A percentile compares a stretch with the other conserved stretches of the same genome.
phyloP scores from a whole-genome alignment of 495 filamentous ascomycete genomes.

The Aspergillus conjunctus region DNA sequence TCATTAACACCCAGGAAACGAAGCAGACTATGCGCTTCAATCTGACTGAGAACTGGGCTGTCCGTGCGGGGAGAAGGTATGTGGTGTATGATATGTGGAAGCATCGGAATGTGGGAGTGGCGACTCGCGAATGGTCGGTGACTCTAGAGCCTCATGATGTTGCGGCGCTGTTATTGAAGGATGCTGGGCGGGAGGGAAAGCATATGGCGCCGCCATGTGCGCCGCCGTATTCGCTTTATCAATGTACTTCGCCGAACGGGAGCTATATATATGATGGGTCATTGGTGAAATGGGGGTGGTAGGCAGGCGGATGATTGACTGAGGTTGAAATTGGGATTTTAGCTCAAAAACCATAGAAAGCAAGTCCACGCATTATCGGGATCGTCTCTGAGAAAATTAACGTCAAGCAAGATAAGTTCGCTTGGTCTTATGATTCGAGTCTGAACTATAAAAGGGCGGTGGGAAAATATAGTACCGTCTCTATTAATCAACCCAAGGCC shows the following conservation, averaged over 20 bases:
- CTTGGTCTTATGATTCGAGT: no score
- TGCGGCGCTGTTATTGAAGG: slow-evolving; percentile 4
- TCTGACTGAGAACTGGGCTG: slow-evolving; percentile 10
- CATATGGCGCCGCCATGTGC: background rate
- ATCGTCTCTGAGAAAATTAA: no score
- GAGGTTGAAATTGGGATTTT: no score
- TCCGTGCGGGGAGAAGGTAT: slow-evolving; percentile 1
- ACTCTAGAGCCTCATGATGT: slow-evolving; percentile 2
- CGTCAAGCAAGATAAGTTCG: no score
- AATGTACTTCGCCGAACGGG: slow-evolving; percentile 9
- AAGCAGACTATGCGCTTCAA: slow-evolving; percentile 4
- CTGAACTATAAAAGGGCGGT: no score
- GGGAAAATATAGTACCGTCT: no score
- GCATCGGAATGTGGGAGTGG: background rate
- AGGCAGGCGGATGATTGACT: no score
- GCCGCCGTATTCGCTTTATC: background rate
- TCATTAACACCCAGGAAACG: slow-evolving; percentile 6
- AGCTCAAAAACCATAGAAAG: no score
- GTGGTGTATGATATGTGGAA: slow-evolving; percentile 10
- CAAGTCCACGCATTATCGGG: no score
- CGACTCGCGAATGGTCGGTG: background rate
- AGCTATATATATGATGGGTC: slow-evolving; percentile 5
- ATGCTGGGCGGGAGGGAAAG: background rate
- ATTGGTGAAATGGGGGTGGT: slow-evolving; percentile 1
- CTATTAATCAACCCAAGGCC: no score